A percentile compares a stretch with the other conserved stretches of the same genome.
These are phyloP conservation scores for Mortierella sp. DNA, from an alignment of 371 early-diverging fungal genomes.

Conservation along the genomic window DNA sequence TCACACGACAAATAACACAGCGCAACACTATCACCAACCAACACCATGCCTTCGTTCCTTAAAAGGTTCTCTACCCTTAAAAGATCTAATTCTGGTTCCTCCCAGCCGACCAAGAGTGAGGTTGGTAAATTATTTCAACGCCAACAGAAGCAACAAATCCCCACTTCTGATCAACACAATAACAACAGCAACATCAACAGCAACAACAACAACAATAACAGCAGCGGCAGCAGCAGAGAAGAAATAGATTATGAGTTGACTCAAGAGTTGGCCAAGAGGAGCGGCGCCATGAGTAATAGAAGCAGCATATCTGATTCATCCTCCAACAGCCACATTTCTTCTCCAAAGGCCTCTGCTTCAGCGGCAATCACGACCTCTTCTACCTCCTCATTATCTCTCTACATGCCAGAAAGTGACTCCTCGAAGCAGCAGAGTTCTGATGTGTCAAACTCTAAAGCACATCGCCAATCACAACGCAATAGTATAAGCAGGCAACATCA, in stretches of 20 bases:
- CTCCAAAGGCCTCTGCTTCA: slow-evolving; percentile 7
- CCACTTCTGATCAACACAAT: too few species aligned
- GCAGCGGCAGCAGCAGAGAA: background rate
- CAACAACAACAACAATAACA: background rate
- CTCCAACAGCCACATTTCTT: background rate
- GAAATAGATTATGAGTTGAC: background rate
- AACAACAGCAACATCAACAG: background rate
- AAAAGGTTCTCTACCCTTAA: slow-evolving; percentile 16
- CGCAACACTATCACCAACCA: too few species aligned
- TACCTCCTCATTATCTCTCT: slow-evolving; percentile 26
- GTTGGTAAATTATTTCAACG: background rate
- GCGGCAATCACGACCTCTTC: slow-evolving; percentile 23
- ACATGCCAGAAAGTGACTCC: slow-evolving; percentile 2
- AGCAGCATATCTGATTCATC: slow-evolving; percentile 3
- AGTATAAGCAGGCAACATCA: background rate
- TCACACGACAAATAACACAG: background rate
- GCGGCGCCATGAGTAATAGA: background rate
- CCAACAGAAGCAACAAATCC: background rate
- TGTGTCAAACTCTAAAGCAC: too few species aligned
- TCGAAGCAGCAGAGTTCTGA: too few species aligned
- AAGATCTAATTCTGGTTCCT: slow-evolving; percentile 6
- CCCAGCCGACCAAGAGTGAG: background rate
- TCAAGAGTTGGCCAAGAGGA: slow-evolving; percentile 8
- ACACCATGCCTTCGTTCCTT: slow-evolving; percentile 32
- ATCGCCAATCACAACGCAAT: background rate